Base-by-base conservation (phyloP, 768 basidiomycete species). In the Sarcomyxa edulis region DNA sequence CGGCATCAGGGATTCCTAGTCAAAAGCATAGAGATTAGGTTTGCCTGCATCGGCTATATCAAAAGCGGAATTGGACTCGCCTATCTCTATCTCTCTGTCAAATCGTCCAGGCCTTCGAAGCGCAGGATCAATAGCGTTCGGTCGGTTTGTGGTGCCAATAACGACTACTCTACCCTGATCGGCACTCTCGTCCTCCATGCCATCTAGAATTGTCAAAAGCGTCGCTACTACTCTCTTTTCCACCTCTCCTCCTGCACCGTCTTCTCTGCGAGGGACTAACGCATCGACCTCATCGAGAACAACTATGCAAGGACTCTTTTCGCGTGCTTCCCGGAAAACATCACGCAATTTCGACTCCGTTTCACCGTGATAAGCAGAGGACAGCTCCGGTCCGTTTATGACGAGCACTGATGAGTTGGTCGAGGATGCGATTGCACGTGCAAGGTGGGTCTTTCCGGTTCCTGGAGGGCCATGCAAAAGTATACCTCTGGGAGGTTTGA, bases 221-320 rank as follows among this genome's bases (percentile, higher is more conserved):
- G 92, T 96, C 15, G 96, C 93, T 3, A 98, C 96, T 1, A 98
- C 93, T 18, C 96, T 74, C 48, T 89, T 88, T 58, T 98, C 96
- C 2, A 98, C 95, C 60, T 98, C 95, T 4, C 93, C 91, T 1
- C 89, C 90, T 1, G 87, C 81, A 3, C 84, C 78, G 5, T 93
- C 93, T 53, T 95, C 95, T 34, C 96, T 66, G 40, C 80, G 72
- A 2, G 96, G 96, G 40, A 89, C 95, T 9, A 99, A 63, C 1
- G 96, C 94, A 49, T 99, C 96, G 1, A 99, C 80, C 61, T 99
- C 96, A 49, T 99, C 96, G 23, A 99, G 63, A 18, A 99, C 85
- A 32, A 99, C 79, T 48, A 99, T 92, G 49, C 90, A 95, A 0
- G 95, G 94, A 40, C 83, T 84, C 49, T 81, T 77, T 23, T 70